Base-by-base conservation (phyloP, 2,329 filamentous ascomycete genomes). In the Fusarium sublunatum region DNA sequence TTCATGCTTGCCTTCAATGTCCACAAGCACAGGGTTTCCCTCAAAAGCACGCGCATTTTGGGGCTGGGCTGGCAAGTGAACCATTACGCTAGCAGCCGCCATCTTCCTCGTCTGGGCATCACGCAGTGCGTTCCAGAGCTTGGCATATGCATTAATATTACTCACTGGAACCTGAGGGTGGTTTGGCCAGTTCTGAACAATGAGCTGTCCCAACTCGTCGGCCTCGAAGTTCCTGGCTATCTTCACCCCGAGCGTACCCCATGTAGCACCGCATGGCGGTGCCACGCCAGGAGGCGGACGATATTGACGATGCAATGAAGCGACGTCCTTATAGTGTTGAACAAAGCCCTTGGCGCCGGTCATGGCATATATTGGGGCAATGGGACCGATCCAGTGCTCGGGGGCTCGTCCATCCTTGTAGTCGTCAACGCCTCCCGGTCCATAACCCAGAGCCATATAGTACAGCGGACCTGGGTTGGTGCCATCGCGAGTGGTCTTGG, bases 381-480 rank as follows among this genome's bases (percentile, higher is more conserved):
- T 10, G 22, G 70, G 70, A 4, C 70, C 70, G 38, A 72, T 55
- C 67, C 68, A 71, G 15, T 72, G 57, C 26, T 64, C 60, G 5
- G 61, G 13, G 3, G n/a, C 25, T 24, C 22, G 36, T 9, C 70
- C 70, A 29, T 61, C 58, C 31, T 73, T 69, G 38, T 44, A 15
- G 11, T 62, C 57, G 39, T 70, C 13, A 32, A 74, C 64, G 10
- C 73, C 74, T 6, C 2, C 19, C 6, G 69, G 46, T 3, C 72
- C 72, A 36, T 70, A 75, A 0, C 74, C 72, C 9, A 70, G 43
- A 11, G 58, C 70, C 32, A 71, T 70, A 49, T 79, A 80, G 52
- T 79, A 80, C 24, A 75, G 41, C 1, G 72, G 63, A 4, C 73
- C 67, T 10, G 70, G 69, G 6, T 12, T 28, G 10, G 9, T 22